These are phyloP conservation scores for Brasenia schreberi DNA, from an alignment of 164 flowering plant species.

Conservation along the genomic window DNA sequence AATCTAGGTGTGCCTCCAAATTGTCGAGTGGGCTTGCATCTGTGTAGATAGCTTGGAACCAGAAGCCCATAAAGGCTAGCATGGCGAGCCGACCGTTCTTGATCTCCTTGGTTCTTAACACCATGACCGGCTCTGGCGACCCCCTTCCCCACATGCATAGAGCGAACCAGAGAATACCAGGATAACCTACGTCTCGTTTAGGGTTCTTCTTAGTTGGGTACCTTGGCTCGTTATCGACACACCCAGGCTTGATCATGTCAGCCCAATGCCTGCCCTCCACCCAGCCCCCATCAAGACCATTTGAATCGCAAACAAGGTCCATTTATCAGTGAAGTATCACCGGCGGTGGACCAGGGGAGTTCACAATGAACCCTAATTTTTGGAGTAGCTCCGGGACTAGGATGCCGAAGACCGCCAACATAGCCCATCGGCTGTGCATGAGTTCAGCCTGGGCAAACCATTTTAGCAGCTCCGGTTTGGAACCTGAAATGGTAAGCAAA, in stretches of 20 bases:
- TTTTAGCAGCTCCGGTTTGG: conserved; percentile 58
- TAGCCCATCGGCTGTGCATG: conserved; percentile 83
- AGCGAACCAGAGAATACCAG: conserved; percentile 87
- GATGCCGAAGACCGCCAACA: conserved; percentile 84
- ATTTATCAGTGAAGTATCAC: conserved; percentile 65
- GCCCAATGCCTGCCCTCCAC: conserved; percentile 92
- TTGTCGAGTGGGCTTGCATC: conserved; percentile 72
- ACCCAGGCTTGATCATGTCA: conserved; percentile 59
- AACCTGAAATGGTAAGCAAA: conserved; percentile 26
- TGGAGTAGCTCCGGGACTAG: conserved; percentile 70
- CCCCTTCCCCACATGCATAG: conserved; percentile 84
- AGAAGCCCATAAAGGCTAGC: conserved; percentile 74
- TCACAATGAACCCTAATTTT: conserved; percentile 45
- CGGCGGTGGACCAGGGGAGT: conserved; percentile 77
- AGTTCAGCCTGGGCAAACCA: conserved; percentile 95
- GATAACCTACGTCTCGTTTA: conserved; percentile 78
- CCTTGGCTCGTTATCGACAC: conserved; percentile 63
- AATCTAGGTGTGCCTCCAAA: conserved; percentile 45
- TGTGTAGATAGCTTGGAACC: conserved; percentile 74
- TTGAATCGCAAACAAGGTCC: conserved; percentile 60
- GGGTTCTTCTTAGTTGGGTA: conserved; percentile 45
- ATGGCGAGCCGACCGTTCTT: conserved; percentile 84
- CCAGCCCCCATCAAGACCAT: conserved; percentile 81
- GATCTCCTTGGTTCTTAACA: conserved; percentile 82
- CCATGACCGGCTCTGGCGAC: conserved; percentile 87